Evolutionary conservation across 768 basidiomycete genomes (phyloP).

Genomic region (Lentinula guzmanii): DNA sequence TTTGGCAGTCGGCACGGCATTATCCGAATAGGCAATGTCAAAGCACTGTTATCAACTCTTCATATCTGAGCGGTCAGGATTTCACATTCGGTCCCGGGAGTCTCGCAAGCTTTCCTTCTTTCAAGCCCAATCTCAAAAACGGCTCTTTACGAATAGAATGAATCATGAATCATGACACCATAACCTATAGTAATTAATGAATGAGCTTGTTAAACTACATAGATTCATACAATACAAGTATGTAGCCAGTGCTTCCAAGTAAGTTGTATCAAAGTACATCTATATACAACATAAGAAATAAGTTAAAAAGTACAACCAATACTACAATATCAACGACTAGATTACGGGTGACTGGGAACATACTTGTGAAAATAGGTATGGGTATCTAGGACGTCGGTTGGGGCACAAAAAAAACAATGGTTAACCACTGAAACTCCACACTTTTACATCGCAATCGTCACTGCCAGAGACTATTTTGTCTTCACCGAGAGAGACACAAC

Average conservation of each 20-base stretch:
- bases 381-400: background rate
- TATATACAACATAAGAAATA: background rate
- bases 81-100: too few species aligned
- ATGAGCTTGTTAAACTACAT: too few species aligned
- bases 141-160: too few species aligned
- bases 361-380: background rate
- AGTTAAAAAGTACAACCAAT: background rate
- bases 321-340: background rate
- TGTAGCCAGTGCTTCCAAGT: too few species aligned
- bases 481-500: slow-evolving; percentile 83
- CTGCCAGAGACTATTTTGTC: slow-evolving; percentile 97
- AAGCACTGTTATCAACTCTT: background rate
- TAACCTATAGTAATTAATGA: too few species aligned
- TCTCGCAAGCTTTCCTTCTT: too few species aligned
- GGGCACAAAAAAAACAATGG: background rate
- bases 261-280: background rate
- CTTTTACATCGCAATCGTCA: slow-evolving; percentile 81
- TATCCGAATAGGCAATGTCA: background rate
- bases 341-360: background rate
- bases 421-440: slow-evolving; percentile 69
- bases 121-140: too few species aligned
- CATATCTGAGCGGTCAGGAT: too few species aligned
- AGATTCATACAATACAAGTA: too few species aligned
- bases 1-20: background rate
- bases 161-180: too few species aligned